phyloP scores from a whole-genome alignment of 352 stramenopile genomes.

The Pythium folliculosum region DNA sequence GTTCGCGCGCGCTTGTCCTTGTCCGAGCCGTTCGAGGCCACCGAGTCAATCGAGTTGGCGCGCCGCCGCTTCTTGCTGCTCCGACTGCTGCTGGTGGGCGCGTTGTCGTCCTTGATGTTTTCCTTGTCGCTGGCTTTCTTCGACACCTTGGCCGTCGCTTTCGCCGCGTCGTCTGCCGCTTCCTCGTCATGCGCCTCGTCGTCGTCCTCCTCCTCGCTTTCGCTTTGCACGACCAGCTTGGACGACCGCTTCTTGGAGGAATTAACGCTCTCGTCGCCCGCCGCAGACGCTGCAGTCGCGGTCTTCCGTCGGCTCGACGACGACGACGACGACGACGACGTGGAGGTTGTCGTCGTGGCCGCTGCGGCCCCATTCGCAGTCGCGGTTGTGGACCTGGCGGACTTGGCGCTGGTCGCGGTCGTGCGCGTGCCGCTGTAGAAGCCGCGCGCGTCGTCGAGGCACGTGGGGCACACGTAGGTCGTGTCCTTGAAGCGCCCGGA shows the following conservation, averaged over 20 bases:
- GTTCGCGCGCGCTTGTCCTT: constrained; percentile 26
- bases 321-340: not conserved
- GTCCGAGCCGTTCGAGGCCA: constrained; percentile 19
- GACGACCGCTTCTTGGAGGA: constrained; percentile 34
- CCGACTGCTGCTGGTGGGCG: not conserved
- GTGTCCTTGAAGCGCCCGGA: constrained; percentile 83
- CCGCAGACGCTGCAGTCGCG: not conserved
- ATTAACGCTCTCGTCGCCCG: constrained; percentile 10
- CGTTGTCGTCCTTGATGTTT: constrained; percentile 12
- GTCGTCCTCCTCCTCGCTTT: constrained; percentile 23
- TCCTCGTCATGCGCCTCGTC: not conserved
- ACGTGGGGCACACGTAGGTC: constrained; percentile 82
- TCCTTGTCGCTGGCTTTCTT: constrained; percentile 19
- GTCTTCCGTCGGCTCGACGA: constrained; percentile 18
- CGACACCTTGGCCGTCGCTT: constrained; percentile 12
- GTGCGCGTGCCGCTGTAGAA: constrained; percentile 61
- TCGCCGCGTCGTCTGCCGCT: constrained; percentile 8
- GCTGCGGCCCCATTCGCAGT: constrained; percentile 26
- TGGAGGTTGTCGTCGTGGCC: constrained; percentile 1
- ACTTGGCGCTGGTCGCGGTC: constrained; percentile 49
- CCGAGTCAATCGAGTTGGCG: constrained; percentile 21
- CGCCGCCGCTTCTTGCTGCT: constrained; percentile 28
- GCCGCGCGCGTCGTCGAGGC: constrained; percentile 72
- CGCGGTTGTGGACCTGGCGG: constrained; percentile 20
- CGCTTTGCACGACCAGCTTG: constrained; percentile 36